Conservation (phyloP, 768 basidiomycete genomes). For the Lentinula guzmanii region DNA sequence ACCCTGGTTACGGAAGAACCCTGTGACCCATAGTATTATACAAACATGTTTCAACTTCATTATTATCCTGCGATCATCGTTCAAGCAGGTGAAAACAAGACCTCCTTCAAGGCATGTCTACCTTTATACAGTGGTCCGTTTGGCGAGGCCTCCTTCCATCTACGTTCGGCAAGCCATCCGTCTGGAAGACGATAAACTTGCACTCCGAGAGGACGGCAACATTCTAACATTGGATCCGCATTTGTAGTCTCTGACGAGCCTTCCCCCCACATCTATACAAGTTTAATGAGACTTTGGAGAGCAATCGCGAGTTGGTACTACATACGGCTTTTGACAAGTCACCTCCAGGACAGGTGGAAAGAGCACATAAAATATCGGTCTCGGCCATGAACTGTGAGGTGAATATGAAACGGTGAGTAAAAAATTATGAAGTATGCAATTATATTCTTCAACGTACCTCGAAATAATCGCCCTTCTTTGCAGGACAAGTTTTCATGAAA, state of each 20-base stretch:
- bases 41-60: too few species aligned
- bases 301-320: background rate
- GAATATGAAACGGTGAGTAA: too few species aligned
- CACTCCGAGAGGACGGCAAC: conserved; percentile 14
- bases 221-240: conserved; percentile 8
- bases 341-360: conserved; percentile 15
- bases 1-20: too few species aligned
- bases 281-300: background rate
- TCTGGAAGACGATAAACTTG: conserved; percentile 10
- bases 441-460: conserved; percentile 1
- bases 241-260: background rate
- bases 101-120: conserved; percentile 5
- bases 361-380: conserved; percentile 10
- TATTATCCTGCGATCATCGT: too few species aligned
- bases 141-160: conserved; percentile 9
- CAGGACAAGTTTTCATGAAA: conserved; percentile 18
- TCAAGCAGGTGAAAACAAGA: background rate
- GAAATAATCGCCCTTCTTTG: conserved; percentile 14
- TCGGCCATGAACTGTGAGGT: conserved; percentile 11
- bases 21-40: too few species aligned
- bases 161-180: conserved; percentile 1
- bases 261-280: conserved; percentile 11
- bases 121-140: conserved; percentile 4
- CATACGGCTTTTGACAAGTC: conserved; percentile 12
- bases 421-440: background rate